Base-by-base conservation (phyloP, 2,329 filamentous ascomycete species). In the Beauveria bassiana region DNA sequence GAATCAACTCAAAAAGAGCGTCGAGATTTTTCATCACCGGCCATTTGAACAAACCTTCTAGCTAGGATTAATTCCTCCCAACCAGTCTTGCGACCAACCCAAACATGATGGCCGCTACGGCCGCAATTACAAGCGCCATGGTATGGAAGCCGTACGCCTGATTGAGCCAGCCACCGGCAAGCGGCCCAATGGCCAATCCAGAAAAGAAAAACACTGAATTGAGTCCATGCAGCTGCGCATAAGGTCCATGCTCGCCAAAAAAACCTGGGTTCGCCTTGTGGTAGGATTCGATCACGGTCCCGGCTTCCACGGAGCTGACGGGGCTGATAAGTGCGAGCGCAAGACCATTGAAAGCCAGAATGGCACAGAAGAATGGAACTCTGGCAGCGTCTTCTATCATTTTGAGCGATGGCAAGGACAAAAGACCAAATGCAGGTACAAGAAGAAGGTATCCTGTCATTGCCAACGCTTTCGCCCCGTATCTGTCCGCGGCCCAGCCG, bases 191-290 rank as follows among this genome's bases (percentile, higher is more conserved):
- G 8, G 62, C 40, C n/a, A 64, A 42, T 1, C 60, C 62, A 18
- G 55, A 22, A 57, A 62, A 64, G 1, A 51, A 47, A 20, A 47
- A 64, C 3, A 64, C 1, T 7, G 50, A 59, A 16, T 34, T 62
- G 45, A 64, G 52, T 18, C 55, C 62, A 26, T 61, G 59, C 2
- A 64, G 54, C n/a, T 64, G 62, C 16, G 63, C 63, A 20, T 63
- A 64, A 16, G 63, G 63, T 14, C 63, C 63, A 12, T 64, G 31
- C 28, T 63, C 22, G 14, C 46, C 62, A 40, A 64, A 64, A 24
- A 63, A 62, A 12, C 26, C 62, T 1, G 62, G 62, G 20, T 64
- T 63, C 9, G 63, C 52, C 46, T n/a, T 5, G 42, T 59, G 50
- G 24, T 64, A 63, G 26, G 50, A 50, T 20, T 62, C 24, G n/a